Percentiles rank a stretch among this genome's conserved stretches.
These are phyloP conservation scores for Tremella yokohamensis DNA, from an alignment of 768 basidiomycete genomes.

Conservation along the genomic window DNA sequence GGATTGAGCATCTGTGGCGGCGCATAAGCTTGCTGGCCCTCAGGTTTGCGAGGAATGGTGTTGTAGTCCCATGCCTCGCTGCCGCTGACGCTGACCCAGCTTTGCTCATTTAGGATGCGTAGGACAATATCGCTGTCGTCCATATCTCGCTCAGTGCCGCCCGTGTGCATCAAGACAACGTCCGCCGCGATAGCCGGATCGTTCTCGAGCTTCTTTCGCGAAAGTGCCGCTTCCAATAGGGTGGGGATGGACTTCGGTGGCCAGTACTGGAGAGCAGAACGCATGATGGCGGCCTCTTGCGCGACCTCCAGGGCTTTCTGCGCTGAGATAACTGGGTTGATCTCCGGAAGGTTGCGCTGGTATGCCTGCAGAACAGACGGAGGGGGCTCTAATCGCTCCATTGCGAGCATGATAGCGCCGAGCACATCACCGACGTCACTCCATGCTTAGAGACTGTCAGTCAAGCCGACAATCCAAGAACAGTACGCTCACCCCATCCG, in stretches of 20 bases:
- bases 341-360: not conserved
- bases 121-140: no score
- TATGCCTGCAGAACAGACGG: conserved; percentile 5
- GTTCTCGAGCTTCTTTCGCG: conserved; percentile 2
- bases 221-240: conserved; percentile 1
- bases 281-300: not conserved
- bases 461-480: not conserved
- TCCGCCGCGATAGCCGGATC: no score
- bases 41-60: no score
- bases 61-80: no score
- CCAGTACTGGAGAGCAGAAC: not conserved
- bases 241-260: conserved; percentile 1
- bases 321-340: not conserved
- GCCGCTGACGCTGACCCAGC: no score
- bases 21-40: no score
- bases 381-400: conserved; percentile 33
- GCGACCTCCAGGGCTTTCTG: not conserved
- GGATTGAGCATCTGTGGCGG: no score
- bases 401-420: conserved; percentile 23
- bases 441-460: conserved; percentile 25
- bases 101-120: no score
- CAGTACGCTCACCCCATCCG: conserved; percentile 18
- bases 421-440: conserved; percentile 24
- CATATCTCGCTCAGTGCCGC: no score
- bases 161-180: no score